Evolutionary conservation across 495 filamentous ascomycete species (phyloP).

Genomic region (Entonaema liquescens): DNA sequence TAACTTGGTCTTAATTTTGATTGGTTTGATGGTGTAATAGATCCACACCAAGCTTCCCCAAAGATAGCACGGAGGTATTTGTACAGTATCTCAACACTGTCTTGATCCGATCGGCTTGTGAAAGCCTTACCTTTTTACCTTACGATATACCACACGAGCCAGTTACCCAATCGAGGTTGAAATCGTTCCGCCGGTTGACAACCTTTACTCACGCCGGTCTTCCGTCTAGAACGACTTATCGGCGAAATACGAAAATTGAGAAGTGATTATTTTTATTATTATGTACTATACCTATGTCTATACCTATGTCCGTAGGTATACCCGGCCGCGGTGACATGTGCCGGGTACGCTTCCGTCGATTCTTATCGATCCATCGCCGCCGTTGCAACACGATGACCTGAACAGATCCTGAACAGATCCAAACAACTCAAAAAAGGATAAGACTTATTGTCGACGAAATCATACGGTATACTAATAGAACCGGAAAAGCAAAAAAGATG

Average conservation of each 20-base stretch:
- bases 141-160: slow-evolving; percentile 24
- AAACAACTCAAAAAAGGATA: neutral
- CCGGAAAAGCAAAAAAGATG: slow-evolving; percentile 27
- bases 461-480: slow-evolving; percentile 23
- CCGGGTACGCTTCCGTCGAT: neutral
- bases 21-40: slow-evolving; percentile 20
- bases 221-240: slow-evolving; percentile 1
- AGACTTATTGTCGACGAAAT: slow-evolving; percentile 4
- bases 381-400: slow-evolving; percentile 19
- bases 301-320: neutral
- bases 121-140: slow-evolving; percentile 28
- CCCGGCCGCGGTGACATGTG: slow-evolving; percentile 9
- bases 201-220: neutral
- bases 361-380: neutral
- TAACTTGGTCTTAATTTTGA: neutral
- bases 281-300: neutral
- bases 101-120: slow-evolving; percentile 30
- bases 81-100: slow-evolving; percentile 28
- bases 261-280: neutral
- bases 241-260: slow-evolving; percentile 2
- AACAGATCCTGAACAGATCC: neutral
- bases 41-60: slow-evolving; percentile 28
- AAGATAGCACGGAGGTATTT: slow-evolving; percentile 25
- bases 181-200: slow-evolving; percentile 7
- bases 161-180: slow-evolving; percentile 25